Conservation (phyloP, 768 basidiomycete species). For the Favolaschia claudopus region DNA sequence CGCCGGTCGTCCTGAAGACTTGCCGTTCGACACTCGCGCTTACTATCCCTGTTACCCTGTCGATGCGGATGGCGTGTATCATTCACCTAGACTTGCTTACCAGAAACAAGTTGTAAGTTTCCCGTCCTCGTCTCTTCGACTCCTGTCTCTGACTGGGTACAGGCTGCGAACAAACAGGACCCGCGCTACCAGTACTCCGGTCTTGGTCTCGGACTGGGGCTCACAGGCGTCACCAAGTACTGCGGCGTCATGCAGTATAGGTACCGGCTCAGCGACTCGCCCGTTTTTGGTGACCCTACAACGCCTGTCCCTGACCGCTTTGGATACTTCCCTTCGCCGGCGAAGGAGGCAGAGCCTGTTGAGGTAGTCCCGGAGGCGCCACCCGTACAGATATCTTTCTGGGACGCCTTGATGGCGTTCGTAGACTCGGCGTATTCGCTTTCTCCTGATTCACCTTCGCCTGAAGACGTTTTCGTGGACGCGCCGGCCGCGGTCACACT, state of each 20-base stretch:
- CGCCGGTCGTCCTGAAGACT: neutral
- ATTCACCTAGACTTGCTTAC: neutral
- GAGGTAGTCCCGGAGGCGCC: neutral
- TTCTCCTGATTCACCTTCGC: neutral
- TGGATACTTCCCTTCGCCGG: neutral
- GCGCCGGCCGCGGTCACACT: too few relatives aligned
- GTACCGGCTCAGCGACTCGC: neutral
- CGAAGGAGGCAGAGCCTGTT: neutral
- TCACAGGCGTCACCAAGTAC: neutral
- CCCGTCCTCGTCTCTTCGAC: neutral
- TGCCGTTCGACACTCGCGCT: neutral
- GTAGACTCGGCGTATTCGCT: neutral
- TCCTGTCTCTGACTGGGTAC: neutral
- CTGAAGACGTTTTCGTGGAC: too few relatives aligned
- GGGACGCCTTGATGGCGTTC: conserved; percentile 1
- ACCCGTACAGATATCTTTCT: too few relatives aligned
- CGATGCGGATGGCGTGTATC: neutral
- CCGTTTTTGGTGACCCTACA: too few relatives aligned
- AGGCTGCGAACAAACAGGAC: conserved; percentile 4
- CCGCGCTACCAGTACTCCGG: conserved; percentile 2
- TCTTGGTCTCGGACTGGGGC: conserved; percentile 3
- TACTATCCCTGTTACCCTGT: neutral
- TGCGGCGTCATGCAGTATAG: neutral
- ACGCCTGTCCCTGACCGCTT: too few relatives aligned
- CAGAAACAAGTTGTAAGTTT: conserved; percentile 1